Base-by-base conservation (phyloP, 1,139 yeast genomes). In the Geotrichum fermentans region DNA sequence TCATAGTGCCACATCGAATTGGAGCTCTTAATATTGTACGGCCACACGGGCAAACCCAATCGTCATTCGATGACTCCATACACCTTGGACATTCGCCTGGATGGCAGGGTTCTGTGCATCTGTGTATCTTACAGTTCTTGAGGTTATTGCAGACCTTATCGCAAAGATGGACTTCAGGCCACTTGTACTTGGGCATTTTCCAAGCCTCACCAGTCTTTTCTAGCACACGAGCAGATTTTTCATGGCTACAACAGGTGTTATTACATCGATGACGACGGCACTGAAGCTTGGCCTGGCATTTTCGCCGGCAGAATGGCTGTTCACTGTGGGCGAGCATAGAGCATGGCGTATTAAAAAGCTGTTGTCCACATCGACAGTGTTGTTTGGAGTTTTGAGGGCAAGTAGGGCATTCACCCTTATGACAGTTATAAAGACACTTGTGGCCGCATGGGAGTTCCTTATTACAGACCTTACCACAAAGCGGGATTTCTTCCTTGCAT, bases 41-140 rank as follows among this genome's bases (percentile, higher is more conserved):
- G 1, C 97, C 96, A 71, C 97, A 89, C 50, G 84, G 76, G 62
- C 97, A 89, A 2, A 81, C 75, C 58, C 87, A 70, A 62, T 89
- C 97, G 28, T 86, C 92, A 46, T 81, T 79, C 11, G 88, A 77
- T 4, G 95, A 84, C 59, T 88, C 96, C 45, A 86, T 65, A 63
- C 97, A 89, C 8, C 90, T 83, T 1, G 82, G 80, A 67, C 97
- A 89, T 1, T 86, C 78, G 0, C 97, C 97, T 13, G 79, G 71
- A 63, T 89, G 97, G 60, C 97, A 89, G 29, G 83, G 74, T 56
- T 83, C 79, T 39, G 75, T 76, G 65, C 97, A 89, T 42, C 73
- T 63, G 62, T 89, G 97, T 39, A 65, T 65, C 0, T 92, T 94
- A 68, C 97, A 89, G 26, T 79, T 66, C 49, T 86, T 73, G 53